A percentile compares a stretch with the other conserved stretches of the same genome.
phyloP scores from a whole-genome alignment of 1,284 basidiomycete species.

The Earliella scabrosa region DNA sequence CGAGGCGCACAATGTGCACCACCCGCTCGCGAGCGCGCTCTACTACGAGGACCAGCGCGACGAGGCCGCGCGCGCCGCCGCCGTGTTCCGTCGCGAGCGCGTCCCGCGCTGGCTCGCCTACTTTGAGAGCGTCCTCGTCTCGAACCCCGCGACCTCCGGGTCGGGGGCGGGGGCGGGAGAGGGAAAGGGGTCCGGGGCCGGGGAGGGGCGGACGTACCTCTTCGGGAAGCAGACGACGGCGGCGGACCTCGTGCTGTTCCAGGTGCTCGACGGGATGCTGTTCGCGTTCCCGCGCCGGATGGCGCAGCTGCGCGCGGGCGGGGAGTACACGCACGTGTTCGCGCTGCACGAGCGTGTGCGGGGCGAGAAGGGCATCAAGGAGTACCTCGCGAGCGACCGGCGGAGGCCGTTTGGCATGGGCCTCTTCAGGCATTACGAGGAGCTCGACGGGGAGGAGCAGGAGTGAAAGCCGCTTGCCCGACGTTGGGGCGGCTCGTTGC shows the following conservation, averaged over 20 bases:
- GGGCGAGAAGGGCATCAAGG: conserved; percentile 41
- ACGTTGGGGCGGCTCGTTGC: too few relatives aligned
- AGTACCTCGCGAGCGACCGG: conserved; percentile 47
- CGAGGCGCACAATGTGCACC: conserved; percentile 45
- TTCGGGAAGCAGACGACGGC: conserved; percentile 44
- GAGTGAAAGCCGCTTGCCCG: too few relatives aligned
- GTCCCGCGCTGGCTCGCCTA: conserved; percentile 52
- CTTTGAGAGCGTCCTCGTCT: conserved; percentile 42
- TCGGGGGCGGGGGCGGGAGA: conserved; percentile 17
- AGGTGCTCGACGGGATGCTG: conserved; percentile 43
- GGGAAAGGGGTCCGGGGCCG: too few relatives aligned
- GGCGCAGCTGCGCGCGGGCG: conserved; percentile 31
- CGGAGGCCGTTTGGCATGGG: conserved; percentile 44
- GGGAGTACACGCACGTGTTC: conserved; percentile 39
- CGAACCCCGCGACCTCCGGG: conserved; percentile 32
- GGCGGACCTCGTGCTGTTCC: conserved; percentile 54
- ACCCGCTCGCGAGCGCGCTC: conserved; percentile 38
- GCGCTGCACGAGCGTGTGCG: conserved; percentile 37
- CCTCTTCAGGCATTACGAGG: conserved; percentile 50
- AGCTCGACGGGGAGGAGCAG: conserved; percentile 46
- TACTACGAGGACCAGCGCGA: conserved; percentile 57
- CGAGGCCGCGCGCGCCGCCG: conserved; percentile 34
- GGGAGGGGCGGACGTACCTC: conserved; percentile 39
- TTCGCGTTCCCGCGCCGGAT: conserved; percentile 52
- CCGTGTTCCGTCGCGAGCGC: conserved; percentile 44